Conservation (phyloP, 106 monocot species). For the Phalaenopsis aphrodite region DNA sequence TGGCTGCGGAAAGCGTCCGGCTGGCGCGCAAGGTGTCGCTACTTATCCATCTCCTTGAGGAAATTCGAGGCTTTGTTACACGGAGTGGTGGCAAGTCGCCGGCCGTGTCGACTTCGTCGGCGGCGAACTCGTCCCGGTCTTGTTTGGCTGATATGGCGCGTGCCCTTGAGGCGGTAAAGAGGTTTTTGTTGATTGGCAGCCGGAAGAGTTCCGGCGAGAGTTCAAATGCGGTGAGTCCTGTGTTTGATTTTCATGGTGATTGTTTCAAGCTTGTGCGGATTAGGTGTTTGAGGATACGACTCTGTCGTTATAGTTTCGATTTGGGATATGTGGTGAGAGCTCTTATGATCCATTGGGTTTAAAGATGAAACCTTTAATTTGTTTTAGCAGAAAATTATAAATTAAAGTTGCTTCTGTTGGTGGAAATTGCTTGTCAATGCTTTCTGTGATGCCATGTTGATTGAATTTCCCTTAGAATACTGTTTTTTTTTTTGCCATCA, state of each 20-base stretch:
- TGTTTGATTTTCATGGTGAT: neutral
- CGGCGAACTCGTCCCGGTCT: neutral
- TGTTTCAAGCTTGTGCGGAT: neutral
- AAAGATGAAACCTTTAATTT: neutral
- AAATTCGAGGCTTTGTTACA: slow-evolving; percentile 39
- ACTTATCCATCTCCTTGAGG: slow-evolving; percentile 62
- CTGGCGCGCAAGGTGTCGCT: slow-evolving; percentile 64
- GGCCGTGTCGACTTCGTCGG: slow-evolving; percentile 11
- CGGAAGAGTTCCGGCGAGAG: neutral
- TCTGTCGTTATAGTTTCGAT: neutral
- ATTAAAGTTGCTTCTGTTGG: neutral
- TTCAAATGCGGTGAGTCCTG: neutral
- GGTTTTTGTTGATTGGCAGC: neutral
- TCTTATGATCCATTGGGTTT: neutral
- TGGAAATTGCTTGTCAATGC: neutral
- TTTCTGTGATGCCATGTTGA: neutral
- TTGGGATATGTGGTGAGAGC: neutral
- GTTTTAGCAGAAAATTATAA: neutral
- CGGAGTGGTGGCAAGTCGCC: slow-evolving; percentile 6
- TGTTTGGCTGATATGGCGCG: slow-evolving; percentile 30
- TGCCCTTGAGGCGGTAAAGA: slow-evolving; percentile 15
- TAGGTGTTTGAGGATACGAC: neutral
- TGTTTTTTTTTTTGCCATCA: neutral
- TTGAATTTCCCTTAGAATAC: neutral
- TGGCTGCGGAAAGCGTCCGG: slow-evolving; percentile 29